These are phyloP conservation scores for Solanum commersonii DNA, from an alignment of 257 asterid species.

Conservation along the genomic window DNA sequence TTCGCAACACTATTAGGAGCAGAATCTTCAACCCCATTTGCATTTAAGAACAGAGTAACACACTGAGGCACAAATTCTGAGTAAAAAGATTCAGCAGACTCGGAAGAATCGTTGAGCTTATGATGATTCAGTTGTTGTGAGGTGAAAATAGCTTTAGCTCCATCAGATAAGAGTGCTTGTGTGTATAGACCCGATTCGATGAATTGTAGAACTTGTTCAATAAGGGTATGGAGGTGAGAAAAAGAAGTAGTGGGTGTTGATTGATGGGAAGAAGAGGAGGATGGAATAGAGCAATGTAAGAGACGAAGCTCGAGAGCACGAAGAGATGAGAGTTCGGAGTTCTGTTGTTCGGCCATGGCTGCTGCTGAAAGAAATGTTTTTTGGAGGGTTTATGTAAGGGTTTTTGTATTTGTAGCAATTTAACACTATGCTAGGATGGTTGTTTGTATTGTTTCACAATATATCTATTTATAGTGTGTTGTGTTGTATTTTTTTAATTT, in stretches of 20 bases:
- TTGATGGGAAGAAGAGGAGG: conserved; percentile 6
- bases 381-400: neutral
- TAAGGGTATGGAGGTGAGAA: conserved; percentile 26
- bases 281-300: conserved; percentile 65
- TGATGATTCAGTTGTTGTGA: neutral
- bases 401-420: neutral
- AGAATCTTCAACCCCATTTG: conserved; percentile 4
- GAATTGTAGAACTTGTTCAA: conserved; percentile 31
- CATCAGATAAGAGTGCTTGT: conserved; percentile 48
- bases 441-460: fast-evolving
- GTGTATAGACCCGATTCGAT: conserved; percentile 66
- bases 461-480: too few species aligned
- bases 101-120: conserved; percentile 15
- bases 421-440: neutral
- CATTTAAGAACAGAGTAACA: conserved; percentile 34
- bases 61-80: conserved; percentile 42
- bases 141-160: conserved; percentile 36
- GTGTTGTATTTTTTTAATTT: too few species aligned
- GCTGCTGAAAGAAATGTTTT: neutral
- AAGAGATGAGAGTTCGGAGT: conserved; percentile 6
- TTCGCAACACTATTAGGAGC: conserved; percentile 2
- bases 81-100: conserved; percentile 56
- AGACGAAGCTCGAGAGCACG: conserved; percentile 87
- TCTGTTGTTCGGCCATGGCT: conserved; percentile 4
- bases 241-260: conserved; percentile 11